Conservation (phyloP, 306 rosid species). For the Quercus alba region DNA sequence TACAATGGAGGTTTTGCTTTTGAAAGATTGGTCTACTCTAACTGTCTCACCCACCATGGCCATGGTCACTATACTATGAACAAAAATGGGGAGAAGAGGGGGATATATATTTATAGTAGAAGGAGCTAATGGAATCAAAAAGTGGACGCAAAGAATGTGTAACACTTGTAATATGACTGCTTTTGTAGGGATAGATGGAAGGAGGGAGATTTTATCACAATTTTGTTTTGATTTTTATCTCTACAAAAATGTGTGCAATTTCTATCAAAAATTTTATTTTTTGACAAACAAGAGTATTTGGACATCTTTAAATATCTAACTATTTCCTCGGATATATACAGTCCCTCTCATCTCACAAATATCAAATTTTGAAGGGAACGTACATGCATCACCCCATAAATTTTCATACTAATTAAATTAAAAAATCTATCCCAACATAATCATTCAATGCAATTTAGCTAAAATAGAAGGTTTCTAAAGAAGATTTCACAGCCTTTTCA, state of each 20-base stretch:
- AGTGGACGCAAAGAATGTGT: neutral
- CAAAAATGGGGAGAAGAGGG: too few relatives aligned
- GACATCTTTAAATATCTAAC: too few relatives aligned
- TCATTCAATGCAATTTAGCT: constrained; percentile 24
- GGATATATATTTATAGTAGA: neutral
- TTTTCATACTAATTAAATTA: constrained; percentile 18
- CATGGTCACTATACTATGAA: neutral
- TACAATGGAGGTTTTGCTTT: neutral
- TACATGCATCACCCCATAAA: neutral
- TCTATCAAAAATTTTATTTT: too few relatives aligned
- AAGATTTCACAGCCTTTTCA: constrained; percentile 29
- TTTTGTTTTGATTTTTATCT: neutral
- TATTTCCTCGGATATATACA: too few relatives aligned
- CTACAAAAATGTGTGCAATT: neutral
- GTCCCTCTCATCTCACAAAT: too few relatives aligned
- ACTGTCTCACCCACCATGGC: constrained; percentile 29
- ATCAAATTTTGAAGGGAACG: neutral
- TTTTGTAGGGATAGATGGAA: neutral
- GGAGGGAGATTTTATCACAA: neutral
- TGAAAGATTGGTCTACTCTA: constrained; percentile 1
- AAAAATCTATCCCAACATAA: constrained; percentile 14
- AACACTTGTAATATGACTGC: neutral
- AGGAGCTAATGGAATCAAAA: neutral
- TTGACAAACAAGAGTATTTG: too few relatives aligned
- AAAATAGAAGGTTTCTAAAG: constrained; percentile 13